phyloP scores from a whole-genome alignment of 345 rosid genomes.

The Arabis hirsuta region DNA sequence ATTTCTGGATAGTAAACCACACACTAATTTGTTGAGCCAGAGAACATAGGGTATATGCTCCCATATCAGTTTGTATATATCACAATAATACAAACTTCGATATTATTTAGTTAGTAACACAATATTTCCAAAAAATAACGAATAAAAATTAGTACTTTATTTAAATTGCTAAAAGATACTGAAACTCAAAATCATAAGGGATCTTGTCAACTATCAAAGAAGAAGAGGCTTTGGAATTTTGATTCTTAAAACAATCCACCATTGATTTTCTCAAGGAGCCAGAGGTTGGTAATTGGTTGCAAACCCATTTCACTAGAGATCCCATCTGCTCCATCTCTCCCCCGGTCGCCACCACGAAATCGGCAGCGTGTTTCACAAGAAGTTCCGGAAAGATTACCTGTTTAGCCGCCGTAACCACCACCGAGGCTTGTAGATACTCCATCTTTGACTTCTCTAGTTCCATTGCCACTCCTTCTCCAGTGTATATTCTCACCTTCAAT shows the following conservation, averaged over 20 bases:
- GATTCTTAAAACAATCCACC: constrained; percentile 79
- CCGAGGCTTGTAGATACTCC: constrained; percentile 87
- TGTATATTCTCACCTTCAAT: constrained; percentile 79
- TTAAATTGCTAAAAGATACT: constrained; percentile 75
- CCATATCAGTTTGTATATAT: too few relatives aligned
- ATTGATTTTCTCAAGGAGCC: constrained; percentile 85
- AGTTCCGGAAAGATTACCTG: constrained; percentile 81
- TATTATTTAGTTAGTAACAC: constrained; percentile 14
- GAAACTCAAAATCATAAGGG: constrained; percentile 86
- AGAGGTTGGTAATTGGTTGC: constrained; percentile 86
- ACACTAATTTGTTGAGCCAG: too few relatives aligned
- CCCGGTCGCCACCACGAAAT: constrained; percentile 49
- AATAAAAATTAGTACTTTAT: not conserved
- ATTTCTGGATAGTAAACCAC: too few relatives aligned
- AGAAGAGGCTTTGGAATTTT: constrained; percentile 50
- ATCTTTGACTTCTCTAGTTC: constrained; percentile 88
- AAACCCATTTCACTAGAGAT: constrained; percentile 80
- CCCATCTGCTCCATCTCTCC: constrained; percentile 46
- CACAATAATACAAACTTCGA: constrained; percentile 14
- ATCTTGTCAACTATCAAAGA: constrained; percentile 61
- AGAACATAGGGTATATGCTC: too few relatives aligned
- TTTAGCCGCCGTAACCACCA: constrained; percentile 60
- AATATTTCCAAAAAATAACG: constrained; percentile 1
- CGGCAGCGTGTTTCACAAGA: constrained; percentile 57
- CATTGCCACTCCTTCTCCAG: constrained; percentile 62